Evolutionary conservation across 805 yeast genomes (phyloP).

Genomic region (Cyberlindnera sargentensis): DNA sequence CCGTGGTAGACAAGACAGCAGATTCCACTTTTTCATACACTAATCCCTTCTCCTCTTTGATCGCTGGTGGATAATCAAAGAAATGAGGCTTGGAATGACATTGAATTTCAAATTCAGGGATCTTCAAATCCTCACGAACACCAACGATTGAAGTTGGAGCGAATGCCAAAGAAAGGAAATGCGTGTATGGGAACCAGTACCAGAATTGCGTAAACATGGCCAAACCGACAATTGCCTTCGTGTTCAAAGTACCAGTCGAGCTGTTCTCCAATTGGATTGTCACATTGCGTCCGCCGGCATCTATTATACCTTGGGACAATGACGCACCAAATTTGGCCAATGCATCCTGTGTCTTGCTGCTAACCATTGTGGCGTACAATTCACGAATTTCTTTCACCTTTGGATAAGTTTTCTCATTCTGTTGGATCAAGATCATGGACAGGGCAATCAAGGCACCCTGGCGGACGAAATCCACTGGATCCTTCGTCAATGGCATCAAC

Average conservation of each 20-base stretch:
- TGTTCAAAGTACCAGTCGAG: slow-evolving; percentile 85
- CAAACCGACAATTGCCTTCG: slow-evolving; percentile 87
- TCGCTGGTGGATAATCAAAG: slow-evolving; percentile 86
- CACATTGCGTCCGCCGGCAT: slow-evolving; percentile 98
- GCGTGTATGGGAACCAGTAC: slow-evolving; percentile 98
- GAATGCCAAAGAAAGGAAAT: slow-evolving; percentile 85
- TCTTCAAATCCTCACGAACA: slow-evolving; percentile 74
- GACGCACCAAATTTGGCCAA: slow-evolving; percentile 98
- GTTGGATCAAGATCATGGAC: slow-evolving; percentile 84
- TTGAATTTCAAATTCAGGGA: slow-evolving; percentile 75
- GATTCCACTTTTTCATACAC: slow-evolving; percentile 86
- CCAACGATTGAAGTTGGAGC: slow-evolving; percentile 90
- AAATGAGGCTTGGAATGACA: slow-evolving; percentile 75
- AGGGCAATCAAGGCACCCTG: slow-evolving; percentile 95
- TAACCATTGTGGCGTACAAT: slow-evolving; percentile 64
- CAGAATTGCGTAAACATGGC: slow-evolving; percentile 88
- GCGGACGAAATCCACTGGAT: slow-evolving; percentile 93
- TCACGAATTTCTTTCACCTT: slow-evolving; percentile 74
- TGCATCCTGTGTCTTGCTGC: slow-evolving; percentile 91
- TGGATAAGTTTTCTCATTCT: slow-evolving; percentile 76
- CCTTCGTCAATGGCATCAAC: slow-evolving; percentile 86
- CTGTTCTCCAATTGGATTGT: slow-evolving; percentile 84
- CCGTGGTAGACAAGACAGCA: slow-evolving; percentile 92
- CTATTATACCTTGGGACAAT: slow-evolving; percentile 92
- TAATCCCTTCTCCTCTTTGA: slow-evolving; percentile 70